Evolutionary conservation across 139 green algal genomes (phyloP), one percentile per base, ranked within the genome.

Genomic region (Tetradesmus obliquus): DNA sequence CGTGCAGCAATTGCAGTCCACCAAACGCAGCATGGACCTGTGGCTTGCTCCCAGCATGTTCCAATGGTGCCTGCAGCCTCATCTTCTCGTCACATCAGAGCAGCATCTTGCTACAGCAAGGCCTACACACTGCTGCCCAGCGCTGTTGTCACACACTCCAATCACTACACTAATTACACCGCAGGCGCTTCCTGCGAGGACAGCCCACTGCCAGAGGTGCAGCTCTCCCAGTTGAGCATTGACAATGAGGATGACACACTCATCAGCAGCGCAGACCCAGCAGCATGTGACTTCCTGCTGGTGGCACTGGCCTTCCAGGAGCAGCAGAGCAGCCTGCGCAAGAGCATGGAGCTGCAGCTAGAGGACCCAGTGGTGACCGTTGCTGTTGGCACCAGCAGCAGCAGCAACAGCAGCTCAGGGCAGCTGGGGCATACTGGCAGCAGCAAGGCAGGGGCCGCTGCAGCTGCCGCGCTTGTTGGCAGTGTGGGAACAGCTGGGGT

Each of bases 271-370:
- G 8, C 10, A 45, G 84, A 89, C 62, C 84, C 84, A 53, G 84
- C 84, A 62, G 84, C 84, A 24, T 66, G 84, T 54, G 84, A 89
- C 15, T 89, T 89, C 20, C 62, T 89, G 32, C 62, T 89, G 32
- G 24, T 66, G 7, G 84, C 84, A 9, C 17, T 89, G 0, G 54
- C 53, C 15, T 81, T 89, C 1, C 84, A 89, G 32, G 84, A 89
- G 32, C 84, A 89, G 32, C 84, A 62, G 15, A 58, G 20, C 4
- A 15, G 24, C 3, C 71, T 76, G 3, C 66, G 66, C 66, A 6
- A n/a, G 66, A 76, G 66, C 66, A 1, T 76, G 15, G 66, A 80
- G 84, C 55, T 81, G 45, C 32, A 82, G 58, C 80, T 58, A 5
- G 5, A 58, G 10, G 32, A 54, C 80, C 80, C 82, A 87, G 82